Base-by-base conservation (phyloP, 257 asterid species). In the Primulina huaijiensis region DNA sequence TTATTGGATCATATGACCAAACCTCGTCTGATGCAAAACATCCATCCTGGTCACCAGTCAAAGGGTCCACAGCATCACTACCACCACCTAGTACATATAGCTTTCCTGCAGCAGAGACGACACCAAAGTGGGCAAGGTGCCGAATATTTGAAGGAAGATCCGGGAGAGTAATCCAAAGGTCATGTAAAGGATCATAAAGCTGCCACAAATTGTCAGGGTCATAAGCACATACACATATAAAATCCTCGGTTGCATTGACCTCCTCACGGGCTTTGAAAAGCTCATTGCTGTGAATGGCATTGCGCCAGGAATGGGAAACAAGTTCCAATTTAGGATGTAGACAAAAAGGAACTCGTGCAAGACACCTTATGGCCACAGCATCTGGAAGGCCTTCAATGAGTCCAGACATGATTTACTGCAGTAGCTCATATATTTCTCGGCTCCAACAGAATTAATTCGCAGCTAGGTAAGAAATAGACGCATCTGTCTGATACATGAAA, bases 301-400 rank as follows among this genome's bases (percentile, higher is more conserved):
- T 93, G 64, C 80, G 76, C 99, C 99, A 94, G 72, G 99, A 85
- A 60, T 61, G 98, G 30, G 97, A 94, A 73, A 94, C 99, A 7
- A 88, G 89, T 76, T 84, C 87, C 64, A 94, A 68, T 71, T 75
- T 84, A 33, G 98, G 95, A 72, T 91, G 89, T 53, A 88, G 98
- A 77, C 81, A 82, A 55, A 91, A 89, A 8, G 99, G 99, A 46
- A 94, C 96, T 64, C 98, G 84, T 16, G 99, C 96, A 61, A 94
- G 95, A 76, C 99, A 94, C 79, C 96, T 87, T 57, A 94, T 75
- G 61, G 87, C 90, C 60, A 94, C 97, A 56, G 98, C 97, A 73
- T 94, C 98, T 0, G 99, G 99, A 56, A 94, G 98, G 65, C 99
- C 99, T 82, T 94, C 99, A 37, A 94, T 94, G 63, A 94, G 97